Base-by-base conservation (phyloP, 1,284 basidiomycete genomes). In the Rhodotorula sp. region DNA sequence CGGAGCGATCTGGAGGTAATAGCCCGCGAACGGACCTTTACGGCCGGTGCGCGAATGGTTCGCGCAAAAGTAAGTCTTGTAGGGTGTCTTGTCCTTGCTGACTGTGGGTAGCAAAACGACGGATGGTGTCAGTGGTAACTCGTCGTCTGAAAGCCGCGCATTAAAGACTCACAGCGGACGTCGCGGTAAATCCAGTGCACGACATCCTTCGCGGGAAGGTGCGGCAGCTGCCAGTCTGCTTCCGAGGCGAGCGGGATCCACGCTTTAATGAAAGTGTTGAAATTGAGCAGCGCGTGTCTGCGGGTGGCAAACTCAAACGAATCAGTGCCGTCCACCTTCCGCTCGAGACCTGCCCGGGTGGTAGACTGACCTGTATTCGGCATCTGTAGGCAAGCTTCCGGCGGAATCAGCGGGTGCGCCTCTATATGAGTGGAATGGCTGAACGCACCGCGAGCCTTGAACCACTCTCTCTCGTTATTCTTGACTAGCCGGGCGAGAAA, bases 391-490 rank as follows among this genome's bases (percentile, higher is more conserved):
- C 45, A 47, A 57, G 26, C 15, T 50, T 12, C 6, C 55, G 10
- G 10, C 14, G 54, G 3, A 26, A 14, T 38, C 38, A 43, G 10
- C 10, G 38, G 10, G 10, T 43, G 12, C 10, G 34, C 38, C 8
- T 43, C 38, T 2, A 43, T 43, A 43, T 43, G 38, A 43, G 38
- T 8, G 21, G n/a, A 12, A 2, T 14, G 21, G 57, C 18, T 14
- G 28, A n/a, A 56, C 70, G 50, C 54, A 74, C 70, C 68, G 57
- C 74, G 66, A 56, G 65, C 69, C 48, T 66, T 49, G 64, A 77
- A 76, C 75, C 76, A 81, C 12, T 80, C 79, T 26, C 80, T 68
- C 28, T 81, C 80, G 67, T 81, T 81, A 76, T 80, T 76, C 69
- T 67, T 52, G 19, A 54, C 47, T 31, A 79, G 73, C 8, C 78